Evolutionary conservation across 257 asterid genomes (phyloP).

Genomic region (Solanum clarkiae): DNA sequence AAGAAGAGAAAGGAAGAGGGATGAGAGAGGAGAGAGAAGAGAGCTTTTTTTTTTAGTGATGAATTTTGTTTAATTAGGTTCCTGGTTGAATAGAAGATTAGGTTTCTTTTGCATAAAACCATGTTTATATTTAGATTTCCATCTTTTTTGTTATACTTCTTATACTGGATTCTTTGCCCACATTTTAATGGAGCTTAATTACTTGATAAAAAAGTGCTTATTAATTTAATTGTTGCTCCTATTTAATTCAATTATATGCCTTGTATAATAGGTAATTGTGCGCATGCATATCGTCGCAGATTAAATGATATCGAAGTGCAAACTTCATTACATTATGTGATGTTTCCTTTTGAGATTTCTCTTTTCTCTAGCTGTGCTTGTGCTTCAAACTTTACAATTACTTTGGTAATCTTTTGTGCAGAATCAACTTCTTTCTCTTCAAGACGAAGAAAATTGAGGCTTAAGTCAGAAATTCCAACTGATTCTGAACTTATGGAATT

Average conservation of each 20-base stretch:
- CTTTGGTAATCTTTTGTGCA: slow-evolving; percentile 15
- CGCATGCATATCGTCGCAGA: neutral
- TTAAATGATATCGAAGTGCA: neutral
- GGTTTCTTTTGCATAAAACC: neutral
- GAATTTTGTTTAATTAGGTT: neutral
- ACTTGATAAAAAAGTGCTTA: neutral
- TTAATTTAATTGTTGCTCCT: neutral
- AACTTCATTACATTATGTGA: neutral
- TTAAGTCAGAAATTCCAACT: slow-evolving; percentile 50
- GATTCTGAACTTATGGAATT: slow-evolving; percentile 65
- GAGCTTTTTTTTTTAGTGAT: neutral
- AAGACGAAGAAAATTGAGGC: slow-evolving; percentile 48
- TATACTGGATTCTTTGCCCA: neutral
- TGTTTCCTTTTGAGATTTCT: neutral
- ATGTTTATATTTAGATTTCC: neutral
- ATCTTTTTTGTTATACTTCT: neutral
- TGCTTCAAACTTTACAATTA: neutral
- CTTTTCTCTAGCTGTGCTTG: neutral
- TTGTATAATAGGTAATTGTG: neutral
- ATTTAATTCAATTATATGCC: neutral
- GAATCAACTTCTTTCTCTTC: slow-evolving; percentile 16
- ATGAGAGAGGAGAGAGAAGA: too few species aligned
- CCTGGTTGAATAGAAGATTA: neutral
- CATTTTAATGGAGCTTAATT: neutral
- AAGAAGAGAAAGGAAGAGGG: too few species aligned